phyloP scores from a whole-genome alignment of 805 yeast genomes.

The Kazachstania bromeliacearum region DNA sequence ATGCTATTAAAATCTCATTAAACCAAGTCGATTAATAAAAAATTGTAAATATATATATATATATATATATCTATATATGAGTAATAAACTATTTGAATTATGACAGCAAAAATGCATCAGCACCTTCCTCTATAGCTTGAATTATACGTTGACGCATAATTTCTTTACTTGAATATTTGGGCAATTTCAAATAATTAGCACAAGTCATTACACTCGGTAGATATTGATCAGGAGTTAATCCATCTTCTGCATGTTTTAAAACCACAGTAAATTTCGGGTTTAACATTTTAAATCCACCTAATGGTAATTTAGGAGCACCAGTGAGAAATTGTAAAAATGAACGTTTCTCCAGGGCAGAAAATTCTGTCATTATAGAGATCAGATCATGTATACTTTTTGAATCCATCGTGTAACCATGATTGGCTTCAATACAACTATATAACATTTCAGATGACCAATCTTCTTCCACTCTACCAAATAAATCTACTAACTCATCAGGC shows the following conservation, averaged over 20 bases:
- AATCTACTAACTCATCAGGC: constrained; percentile 57
- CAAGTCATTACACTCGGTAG: constrained; percentile 98
- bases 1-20: too few relatives aligned
- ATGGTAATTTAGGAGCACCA: constrained; percentile 86
- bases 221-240: constrained; percentile 60
- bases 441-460: constrained; percentile 75
- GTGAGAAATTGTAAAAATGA: constrained; percentile 78
- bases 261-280: constrained; percentile 84
- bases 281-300: constrained; percentile 83
- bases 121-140: constrained; percentile 80
- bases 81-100: constrained; percentile 18
- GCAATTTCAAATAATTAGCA: constrained; percentile 86
- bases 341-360: constrained; percentile 49
- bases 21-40: too few relatives aligned
- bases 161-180: constrained; percentile 60
- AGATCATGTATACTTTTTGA: constrained; percentile 54
- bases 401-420: constrained; percentile 78
- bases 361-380: constrained; percentile 50
- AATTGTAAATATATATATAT: background rate
- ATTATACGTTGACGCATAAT: constrained; percentile 48
- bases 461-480: constrained; percentile 74
- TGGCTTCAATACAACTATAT: constrained; percentile 57
- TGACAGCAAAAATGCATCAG: constrained; percentile 76
- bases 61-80: background rate
- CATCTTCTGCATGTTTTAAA: constrained; percentile 67